A percentile compares a stretch with the other conserved stretches of the same genome.
Evolutionary conservation across 164 flowering plant genomes (phyloP).

Genomic region (Macadamia integrifolia): DNA sequence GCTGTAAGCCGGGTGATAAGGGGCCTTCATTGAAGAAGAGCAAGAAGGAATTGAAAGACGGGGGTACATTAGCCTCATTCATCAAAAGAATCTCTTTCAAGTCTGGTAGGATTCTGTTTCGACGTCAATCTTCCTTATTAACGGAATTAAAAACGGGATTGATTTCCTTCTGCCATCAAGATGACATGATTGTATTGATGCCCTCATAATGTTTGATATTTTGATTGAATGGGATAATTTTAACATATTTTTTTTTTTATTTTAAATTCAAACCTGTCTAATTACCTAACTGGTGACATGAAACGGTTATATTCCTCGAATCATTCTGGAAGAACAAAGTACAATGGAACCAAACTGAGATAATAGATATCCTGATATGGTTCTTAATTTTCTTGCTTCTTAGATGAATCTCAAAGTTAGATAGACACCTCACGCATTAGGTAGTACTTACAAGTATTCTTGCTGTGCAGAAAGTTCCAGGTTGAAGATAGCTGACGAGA

Average conservation of each 20-base stretch:
- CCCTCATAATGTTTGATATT: too few species aligned
- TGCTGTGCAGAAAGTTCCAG: constrained; percentile 47
- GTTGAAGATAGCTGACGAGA: constrained; percentile 43
- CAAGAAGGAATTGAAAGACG: constrained; percentile 30
- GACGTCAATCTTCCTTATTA: background rate
- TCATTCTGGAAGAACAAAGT: too few species aligned
- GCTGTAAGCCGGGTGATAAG: constrained; percentile 33
- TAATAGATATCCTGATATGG: too few species aligned
- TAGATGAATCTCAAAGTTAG: background rate
- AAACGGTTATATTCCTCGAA: too few species aligned
- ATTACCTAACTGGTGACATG: too few species aligned
- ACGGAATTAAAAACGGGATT: background rate
- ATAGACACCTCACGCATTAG: background rate
- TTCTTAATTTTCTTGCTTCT: too few species aligned
- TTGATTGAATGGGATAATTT: too few species aligned
- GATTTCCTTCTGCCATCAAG: background rate
- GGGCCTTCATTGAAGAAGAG: constrained; percentile 34
- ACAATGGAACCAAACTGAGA: too few species aligned
- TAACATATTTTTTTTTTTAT: too few species aligned
- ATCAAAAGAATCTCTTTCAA: constrained; percentile 48
- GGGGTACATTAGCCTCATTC: constrained; percentile 29
- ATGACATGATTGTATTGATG: too few species aligned
- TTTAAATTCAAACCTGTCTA: too few species aligned
- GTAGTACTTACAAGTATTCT: too few species aligned
- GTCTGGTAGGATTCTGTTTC: constrained; percentile 32